Base-by-base conservation (phyloP, 345 rosid genomes). In the Aquilaria sinensis region DNA sequence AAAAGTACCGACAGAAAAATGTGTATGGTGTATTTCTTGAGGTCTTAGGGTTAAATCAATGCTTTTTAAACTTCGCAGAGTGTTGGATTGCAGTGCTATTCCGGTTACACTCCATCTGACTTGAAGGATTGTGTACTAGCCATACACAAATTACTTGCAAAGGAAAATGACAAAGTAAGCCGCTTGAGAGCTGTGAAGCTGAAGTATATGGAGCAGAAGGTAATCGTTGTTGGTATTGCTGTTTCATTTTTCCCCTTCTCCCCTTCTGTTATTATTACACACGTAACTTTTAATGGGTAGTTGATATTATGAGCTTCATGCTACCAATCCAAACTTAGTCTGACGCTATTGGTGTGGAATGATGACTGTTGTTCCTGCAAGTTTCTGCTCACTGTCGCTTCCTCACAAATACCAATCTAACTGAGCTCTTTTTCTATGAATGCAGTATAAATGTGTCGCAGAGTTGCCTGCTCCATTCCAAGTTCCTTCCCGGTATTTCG, bases 121-220 rank as follows among this genome's bases (percentile, higher is more conserved):
- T 52, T 87, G 60, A 78, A 65, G 72, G 80, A 80, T 37, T 83
- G 89, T 58, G 85, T 77, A 29, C 63, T 72, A 34, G 61, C 68
- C 68, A n/a, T 87, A 56, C 85, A 76, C 59, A 78, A 80, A 58
- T 69, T 85, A 67, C 43, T 37, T 37, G 43, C 43, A 37, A 37
- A 3, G 5, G 43, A 5, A 37, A 76, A 77, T 58, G 62, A 75
- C 58, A 77, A 70, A 62, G 77, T 75, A 41, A 73, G 59, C 31
- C 67, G 74, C 29, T 58, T 73, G 57, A 77, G 62, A 9, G 79
- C 89, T 41, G 78, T 85, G 31, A 74, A 80, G 60, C 80, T 79
- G 12, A 87, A 87, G 65, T 87, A 87, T 71, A 79, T 61, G 72
- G 80, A 70, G 53, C 81, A 74, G 9, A 84, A 85, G 90, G 94